A percentile compares a stretch with the other conserved stretches of the same genome.
Conservation (phyloP, 306 rosid species). For the Rosa multiflora region DNA sequence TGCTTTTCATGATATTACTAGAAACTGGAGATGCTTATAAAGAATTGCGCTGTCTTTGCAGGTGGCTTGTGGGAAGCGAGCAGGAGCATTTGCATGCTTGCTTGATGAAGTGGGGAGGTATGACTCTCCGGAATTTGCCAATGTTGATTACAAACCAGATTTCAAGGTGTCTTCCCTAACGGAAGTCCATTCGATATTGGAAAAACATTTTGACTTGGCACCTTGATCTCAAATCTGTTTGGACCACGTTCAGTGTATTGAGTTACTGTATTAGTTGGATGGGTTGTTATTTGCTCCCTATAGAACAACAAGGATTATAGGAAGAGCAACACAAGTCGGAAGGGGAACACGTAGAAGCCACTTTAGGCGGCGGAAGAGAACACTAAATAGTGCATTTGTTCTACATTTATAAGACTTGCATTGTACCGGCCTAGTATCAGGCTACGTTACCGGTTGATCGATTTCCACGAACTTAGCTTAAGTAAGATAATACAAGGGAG, state of each 20-base stretch:
- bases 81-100: slow-evolving; percentile 87
- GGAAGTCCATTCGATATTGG: slow-evolving; percentile 58
- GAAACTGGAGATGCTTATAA: background rate
- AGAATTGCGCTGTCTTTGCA: slow-evolving; percentile 21
- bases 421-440: background rate
- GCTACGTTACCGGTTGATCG: background rate
- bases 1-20: background rate
- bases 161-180: slow-evolving; percentile 76
- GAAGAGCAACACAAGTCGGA: background rate
- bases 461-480: background rate
- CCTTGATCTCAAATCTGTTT: slow-evolving; percentile 42
- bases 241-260: background rate
- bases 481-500: background rate
- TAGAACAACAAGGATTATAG: background rate
- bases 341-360: background rate
- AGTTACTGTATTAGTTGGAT: background rate
- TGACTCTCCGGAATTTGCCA: slow-evolving; percentile 49
- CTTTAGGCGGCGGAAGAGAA: background rate
- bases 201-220: slow-evolving; percentile 60
- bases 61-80: slow-evolving; percentile 83
- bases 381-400: background rate
- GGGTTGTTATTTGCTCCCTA: background rate
- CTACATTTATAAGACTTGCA: background rate
- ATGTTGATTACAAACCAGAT: slow-evolving; percentile 61
- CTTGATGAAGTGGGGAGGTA: slow-evolving; percentile 82